A percentile compares a stretch with the other conserved stretches of the same genome.
Evolutionary conservation across 2,329 filamentous ascomycete genomes (phyloP).

Genomic region (Cordyceps cateniannulata): DNA sequence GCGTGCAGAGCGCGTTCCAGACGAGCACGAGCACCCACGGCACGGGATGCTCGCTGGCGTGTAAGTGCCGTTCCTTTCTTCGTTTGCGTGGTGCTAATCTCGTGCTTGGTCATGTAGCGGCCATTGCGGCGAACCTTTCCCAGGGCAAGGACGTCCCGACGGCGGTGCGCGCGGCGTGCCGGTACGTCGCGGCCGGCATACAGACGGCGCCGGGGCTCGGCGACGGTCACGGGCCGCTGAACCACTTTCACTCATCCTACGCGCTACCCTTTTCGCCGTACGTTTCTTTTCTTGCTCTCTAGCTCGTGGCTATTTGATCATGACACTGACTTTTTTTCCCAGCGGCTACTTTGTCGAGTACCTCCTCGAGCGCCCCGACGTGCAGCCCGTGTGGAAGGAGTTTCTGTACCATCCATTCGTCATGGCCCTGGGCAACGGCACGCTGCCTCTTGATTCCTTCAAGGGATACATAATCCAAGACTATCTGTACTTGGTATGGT

Average conservation of each 20-base stretch:
- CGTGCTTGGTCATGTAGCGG: no score
- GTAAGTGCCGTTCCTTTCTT: no score
- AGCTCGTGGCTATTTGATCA: neutral
- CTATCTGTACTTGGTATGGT: constrained; percentile 72
- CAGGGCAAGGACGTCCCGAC: constrained; percentile 48
- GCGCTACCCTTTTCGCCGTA: constrained; percentile 62
- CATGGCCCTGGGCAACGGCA: constrained; percentile 66
- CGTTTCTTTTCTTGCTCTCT: constrained; percentile 19
- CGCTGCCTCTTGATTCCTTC: constrained; percentile 68
- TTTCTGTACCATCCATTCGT: constrained; percentile 84
- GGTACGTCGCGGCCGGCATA: constrained; percentile 68
- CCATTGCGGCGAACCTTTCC: constrained; percentile 68
- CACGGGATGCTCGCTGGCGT: constrained; percentile 89
- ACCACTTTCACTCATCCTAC: constrained; percentile 70
- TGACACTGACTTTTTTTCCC: neutral
- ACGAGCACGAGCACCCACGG: constrained; percentile 81
- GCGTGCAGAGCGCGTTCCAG: constrained; percentile 66
- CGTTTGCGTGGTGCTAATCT: no score
- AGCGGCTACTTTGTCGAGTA: constrained; percentile 80
- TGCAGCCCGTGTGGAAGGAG: constrained; percentile 65
- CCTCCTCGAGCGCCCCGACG: constrained; percentile 65
- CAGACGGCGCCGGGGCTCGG: constrained; percentile 56
- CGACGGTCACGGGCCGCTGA: constrained; percentile 63
- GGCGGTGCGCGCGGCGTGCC: constrained; percentile 61
- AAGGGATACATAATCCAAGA: constrained; percentile 88